These are phyloP conservation scores for Parachlorella kessleri DNA, from an alignment of 139 green algal species.

Conservation along the genomic window DNA sequence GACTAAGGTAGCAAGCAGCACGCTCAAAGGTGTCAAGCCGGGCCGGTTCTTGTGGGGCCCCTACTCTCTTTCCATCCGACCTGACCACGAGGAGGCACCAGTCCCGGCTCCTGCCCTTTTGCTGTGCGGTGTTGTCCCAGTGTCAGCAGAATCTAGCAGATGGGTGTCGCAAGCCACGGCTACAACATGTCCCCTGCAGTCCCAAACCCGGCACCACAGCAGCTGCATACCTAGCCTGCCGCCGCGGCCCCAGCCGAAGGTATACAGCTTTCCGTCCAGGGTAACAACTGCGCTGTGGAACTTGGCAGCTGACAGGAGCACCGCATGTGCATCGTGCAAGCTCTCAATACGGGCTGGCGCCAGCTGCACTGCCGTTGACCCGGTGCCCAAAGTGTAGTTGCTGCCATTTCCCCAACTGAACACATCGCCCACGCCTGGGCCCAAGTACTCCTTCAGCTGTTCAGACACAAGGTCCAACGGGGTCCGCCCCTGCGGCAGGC, in stretches of 20 bases:
- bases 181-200: no score
- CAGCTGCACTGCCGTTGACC: conserved; percentile 37
- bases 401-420: conserved; percentile 89
- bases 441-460: conserved; percentile 53
- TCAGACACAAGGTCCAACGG: conserved; percentile 83
- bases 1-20: no score
- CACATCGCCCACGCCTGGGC: conserved; percentile 45
- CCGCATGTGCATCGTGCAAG: conserved; percentile 48
- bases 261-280: conserved; percentile 70
- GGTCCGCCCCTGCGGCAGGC: conserved; percentile 54
- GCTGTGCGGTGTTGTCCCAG: no score
- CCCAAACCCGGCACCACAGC: no score
- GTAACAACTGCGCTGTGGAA: conserved; percentile 88
- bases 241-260: conserved; percentile 88
- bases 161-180: no score
- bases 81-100: no score
- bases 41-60: no score
- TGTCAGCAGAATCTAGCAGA: no score
- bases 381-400: conserved; percentile 95
- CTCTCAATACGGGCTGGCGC: conserved; percentile 65
- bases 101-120: no score
- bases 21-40: no score
- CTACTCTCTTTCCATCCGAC: no score
- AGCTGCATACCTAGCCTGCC: conserved; percentile 86
- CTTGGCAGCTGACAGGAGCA: conserved; percentile 73